phyloP scores from a whole-genome alignment of 208 protist species.

The Trypanosoma lewisi region DNA sequence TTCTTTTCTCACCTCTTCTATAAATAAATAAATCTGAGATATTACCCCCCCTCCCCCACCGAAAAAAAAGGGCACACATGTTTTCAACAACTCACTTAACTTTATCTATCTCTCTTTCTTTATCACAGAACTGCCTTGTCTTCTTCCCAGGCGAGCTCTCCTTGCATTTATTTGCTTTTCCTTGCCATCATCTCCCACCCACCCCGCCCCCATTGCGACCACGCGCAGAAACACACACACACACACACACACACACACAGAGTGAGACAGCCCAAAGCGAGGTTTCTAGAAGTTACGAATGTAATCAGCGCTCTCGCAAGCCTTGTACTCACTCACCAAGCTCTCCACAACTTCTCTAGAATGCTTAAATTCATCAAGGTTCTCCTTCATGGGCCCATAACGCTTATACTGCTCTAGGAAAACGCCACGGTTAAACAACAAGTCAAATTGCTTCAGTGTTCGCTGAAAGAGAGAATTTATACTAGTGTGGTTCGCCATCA shows the following conservation, averaged over 20 bases:
- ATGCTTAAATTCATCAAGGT: constrained; percentile 96
- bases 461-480: constrained; percentile 94
- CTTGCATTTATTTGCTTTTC: no score
- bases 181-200: neutral
- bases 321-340: constrained; percentile 98
- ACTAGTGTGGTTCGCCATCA: constrained; percentile 99
- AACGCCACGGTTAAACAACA: constrained; percentile 89
- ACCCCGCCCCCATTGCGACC: neutral
- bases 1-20: neutral
- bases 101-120: no score
- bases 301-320: constrained; percentile 95
- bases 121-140: no score
- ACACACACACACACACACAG: neutral
- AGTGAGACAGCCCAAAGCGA: no score
- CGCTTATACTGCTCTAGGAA: constrained; percentile 96
- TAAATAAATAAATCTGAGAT: neutral
- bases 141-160: no score
- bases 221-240: neutral
- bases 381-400: constrained; percentile 91
- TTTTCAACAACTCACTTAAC: no score
- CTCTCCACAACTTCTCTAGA: constrained; percentile 92
- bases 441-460: constrained; percentile 93
- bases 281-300: constrained; percentile 89
- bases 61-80: no score
- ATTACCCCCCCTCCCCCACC: no score